These are phyloP conservation scores for Endocalyx cinctus DNA, from an alignment of 2,329 filamentous ascomycete species.

Conservation along the genomic window DNA sequence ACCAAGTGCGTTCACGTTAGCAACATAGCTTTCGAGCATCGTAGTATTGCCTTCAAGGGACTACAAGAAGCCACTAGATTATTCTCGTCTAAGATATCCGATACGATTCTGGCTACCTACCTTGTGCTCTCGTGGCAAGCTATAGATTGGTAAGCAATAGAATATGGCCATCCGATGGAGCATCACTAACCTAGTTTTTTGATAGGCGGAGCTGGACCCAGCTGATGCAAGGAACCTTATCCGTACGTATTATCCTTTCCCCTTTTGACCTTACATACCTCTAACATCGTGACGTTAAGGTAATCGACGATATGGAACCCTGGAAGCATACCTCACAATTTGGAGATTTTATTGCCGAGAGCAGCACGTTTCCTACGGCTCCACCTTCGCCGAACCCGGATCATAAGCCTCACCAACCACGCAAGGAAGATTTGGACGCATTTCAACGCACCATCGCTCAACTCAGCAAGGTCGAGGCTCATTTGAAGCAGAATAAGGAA, in stretches of 20 bases:
- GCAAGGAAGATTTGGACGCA: conserved; percentile 65
- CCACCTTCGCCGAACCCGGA: conserved; percentile 59
- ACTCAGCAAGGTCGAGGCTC: conserved; percentile 62
- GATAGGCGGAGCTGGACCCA: conserved; percentile 86
- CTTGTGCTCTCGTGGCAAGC: conserved; percentile 94
- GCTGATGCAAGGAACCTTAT: conserved; percentile 85
- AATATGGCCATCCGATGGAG: conserved; percentile 24
- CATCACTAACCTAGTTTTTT: conserved; percentile 29
- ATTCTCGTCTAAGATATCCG: conserved; percentile 82
- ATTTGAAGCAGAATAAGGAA: conserved; percentile 65
- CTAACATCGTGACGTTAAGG: conserved; percentile 42
- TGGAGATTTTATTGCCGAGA: conserved; percentile 74
- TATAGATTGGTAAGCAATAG: conserved; percentile 76
- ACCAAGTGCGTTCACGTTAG: conserved; percentile 80
- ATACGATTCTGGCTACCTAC: conserved; percentile 87
- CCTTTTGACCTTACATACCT: not conserved
- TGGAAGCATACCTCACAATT: conserved; percentile 91
- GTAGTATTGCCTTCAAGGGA: conserved; percentile 78
- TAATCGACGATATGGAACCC: conserved; percentile 84
- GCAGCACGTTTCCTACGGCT: conserved; percentile 66
- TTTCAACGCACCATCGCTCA: conserved; percentile 64
- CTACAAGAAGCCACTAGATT: conserved; percentile 80
- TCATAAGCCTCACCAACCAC: conserved; percentile 57
- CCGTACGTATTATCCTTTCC: conserved; percentile 51
- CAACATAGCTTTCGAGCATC: conserved; percentile 85